Evolutionary conservation across 2,329 filamentous ascomycete genomes (phyloP).

Genomic region (Cytospora mali): DNA sequence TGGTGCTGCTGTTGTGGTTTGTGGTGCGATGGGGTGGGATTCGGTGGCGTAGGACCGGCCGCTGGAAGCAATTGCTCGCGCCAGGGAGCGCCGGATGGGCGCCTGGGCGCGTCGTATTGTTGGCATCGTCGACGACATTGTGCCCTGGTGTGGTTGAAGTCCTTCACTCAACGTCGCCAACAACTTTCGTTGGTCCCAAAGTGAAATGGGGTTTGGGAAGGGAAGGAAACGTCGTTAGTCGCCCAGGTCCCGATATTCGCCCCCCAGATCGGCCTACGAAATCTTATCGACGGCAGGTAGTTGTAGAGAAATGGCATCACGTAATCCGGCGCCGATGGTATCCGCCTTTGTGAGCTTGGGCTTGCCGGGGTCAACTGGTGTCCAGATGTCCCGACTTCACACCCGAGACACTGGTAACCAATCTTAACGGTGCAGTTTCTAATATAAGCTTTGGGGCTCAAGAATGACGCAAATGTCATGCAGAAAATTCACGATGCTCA

Average conservation of each 20-base stretch:
- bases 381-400: background rate
- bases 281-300: slow-evolving; percentile 16
- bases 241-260: slow-evolving; percentile 8
- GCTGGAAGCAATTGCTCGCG: slow-evolving; percentile 35
- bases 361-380: no score
- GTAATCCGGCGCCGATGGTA: slow-evolving; percentile 24
- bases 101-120: slow-evolving; percentile 46
- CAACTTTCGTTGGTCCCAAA: background rate
- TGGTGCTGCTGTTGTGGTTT: slow-evolving; percentile 29
- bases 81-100: slow-evolving; percentile 47
- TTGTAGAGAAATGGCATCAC: slow-evolving; percentile 9
- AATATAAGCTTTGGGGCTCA: background rate
- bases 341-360: slow-evolving; percentile 17
- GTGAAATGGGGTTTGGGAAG: background rate
- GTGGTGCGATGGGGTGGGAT: slow-evolving; percentile 33
- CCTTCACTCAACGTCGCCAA: slow-evolving; percentile 8
- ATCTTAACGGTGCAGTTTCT: slow-evolving; percentile 9
- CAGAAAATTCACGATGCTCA: no score
- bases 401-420: slow-evolving; percentile 19
- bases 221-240: background rate
- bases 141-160: background rate
- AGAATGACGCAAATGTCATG: no score
- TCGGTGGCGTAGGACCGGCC: slow-evolving; percentile 49
- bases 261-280: slow-evolving; percentile 24
- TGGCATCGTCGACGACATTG: slow-evolving; percentile 46